phyloP scores from a whole-genome alignment of 2,329 filamentous ascomycete genomes.

The Exophiala sp. region DNA sequence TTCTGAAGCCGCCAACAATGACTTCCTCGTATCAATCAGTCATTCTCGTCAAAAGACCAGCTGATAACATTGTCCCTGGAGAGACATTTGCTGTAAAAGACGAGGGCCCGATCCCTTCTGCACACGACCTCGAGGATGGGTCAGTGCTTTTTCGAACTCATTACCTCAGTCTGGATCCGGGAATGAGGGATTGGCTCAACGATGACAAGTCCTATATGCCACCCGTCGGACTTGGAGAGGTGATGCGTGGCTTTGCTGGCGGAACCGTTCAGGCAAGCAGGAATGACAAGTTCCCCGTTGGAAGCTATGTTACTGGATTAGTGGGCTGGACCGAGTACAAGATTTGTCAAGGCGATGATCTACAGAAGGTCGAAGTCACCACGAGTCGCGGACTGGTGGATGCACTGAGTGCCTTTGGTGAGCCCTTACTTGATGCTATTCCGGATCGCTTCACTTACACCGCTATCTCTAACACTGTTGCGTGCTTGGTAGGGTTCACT shows the following conservation, averaged over 20 bases:
- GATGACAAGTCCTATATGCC: constrained; percentile 61
- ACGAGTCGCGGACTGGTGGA: constrained; percentile 55
- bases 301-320: constrained; percentile 55
- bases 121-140: constrained; percentile 54
- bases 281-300: constrained; percentile 52
- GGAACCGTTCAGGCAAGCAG: constrained; percentile 62
- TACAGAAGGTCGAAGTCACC: constrained; percentile 45
- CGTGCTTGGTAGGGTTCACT: constrained; percentile 55
- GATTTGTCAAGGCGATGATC: constrained; percentile 53
- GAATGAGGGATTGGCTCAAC: constrained; percentile 71
- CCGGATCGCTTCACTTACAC: too few species aligned
- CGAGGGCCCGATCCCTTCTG: constrained; percentile 45
- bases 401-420: constrained; percentile 58
- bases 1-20: too few species aligned
- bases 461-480: too few species aligned
- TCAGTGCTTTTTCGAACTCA: constrained; percentile 59
- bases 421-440: too few species aligned
- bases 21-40: constrained; percentile 48
- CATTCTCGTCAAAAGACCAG: constrained; percentile 63
- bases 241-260: constrained; percentile 64
- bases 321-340: constrained; percentile 67
- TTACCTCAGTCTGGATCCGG: constrained; percentile 69
- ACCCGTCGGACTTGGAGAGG: constrained; percentile 63
- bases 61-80: constrained; percentile 58
- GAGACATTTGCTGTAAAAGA: constrained; percentile 58